Evolutionary conservation across 108 stramenopile species (phyloP), one percentile per base, ranked within the genome.

Genomic region (Stephanodiscus triporus): DNA sequence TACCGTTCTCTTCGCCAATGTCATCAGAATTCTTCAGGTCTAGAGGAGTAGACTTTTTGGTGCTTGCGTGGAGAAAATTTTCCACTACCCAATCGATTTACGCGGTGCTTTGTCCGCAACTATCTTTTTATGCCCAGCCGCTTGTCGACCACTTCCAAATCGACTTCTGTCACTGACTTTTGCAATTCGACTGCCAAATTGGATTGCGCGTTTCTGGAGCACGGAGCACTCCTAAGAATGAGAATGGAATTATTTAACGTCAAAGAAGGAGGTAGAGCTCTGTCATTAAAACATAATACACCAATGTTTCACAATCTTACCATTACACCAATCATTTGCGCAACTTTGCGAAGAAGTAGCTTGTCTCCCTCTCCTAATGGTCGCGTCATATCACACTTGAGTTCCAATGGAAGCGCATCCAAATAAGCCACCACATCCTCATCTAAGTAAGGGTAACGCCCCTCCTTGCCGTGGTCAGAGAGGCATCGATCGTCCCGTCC

Each of bases 401-500:
- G 34, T 19, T 77, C 64, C 32, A 87, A 34, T 0, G 86, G 86
- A 58, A 93, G 42, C 34, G 38, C 30, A 36, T 73, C 68, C 59
- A 97, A 37, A 51, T 70, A 91, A 1, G 78, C 61, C 47, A 92
- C 76, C 9, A 98, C 93, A 68, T 88, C 75, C 53, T 95, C 91
- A 84, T 99, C 99, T 71, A 99, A 72, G 73, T 87, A 99, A 0
- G 97, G 97, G 63, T 92, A 96, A 10, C 99, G 82, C 6, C 89
- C 93, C 76, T 99, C 99, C 56, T 87, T 85, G 6, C 97, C 95
- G 42, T 89, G 90, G 68, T 95, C 96, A 7, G 91, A 80, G 24
- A 97, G 78, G 37, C 92, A 81, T 20, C 99, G 84, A 84, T 99
- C 99, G 72, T 99, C 99, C 16, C 99, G 81, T 47, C 97, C 97